Base-by-base conservation (phyloP, 2,329 filamentous ascomycete genomes). In the Verticillium alfalfae region DNA sequence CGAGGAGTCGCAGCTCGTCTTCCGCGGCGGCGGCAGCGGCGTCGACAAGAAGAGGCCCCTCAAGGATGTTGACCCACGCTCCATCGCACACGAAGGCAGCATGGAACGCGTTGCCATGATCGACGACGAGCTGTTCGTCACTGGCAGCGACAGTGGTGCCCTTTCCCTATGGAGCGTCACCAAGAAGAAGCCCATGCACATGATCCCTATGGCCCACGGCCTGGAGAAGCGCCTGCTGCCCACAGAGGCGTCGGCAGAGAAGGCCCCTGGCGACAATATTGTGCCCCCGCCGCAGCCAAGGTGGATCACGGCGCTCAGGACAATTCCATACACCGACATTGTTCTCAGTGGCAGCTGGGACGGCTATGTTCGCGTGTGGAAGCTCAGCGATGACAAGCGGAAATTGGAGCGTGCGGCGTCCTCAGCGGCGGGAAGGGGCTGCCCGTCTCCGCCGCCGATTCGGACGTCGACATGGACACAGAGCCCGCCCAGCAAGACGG, bases 341-440 rank as follows among this genome's bases (percentile, higher is more conserved):
- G 86, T 99, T 61, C 81, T 99, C 58, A 96, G 88, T 66, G 95
- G 94, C 37, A 97, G 92, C 75, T 99, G 94, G 93, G 95, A 96
- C 72, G 95, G 95, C 2, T 88, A 86, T 74, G 83, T 99, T 62
- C 84, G 94, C 58, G 89, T 89, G 5, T 99, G 95, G 95, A 87
- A 84, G 64, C 82, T 99, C 22, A 90, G 88, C 60, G 86, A 91
- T 52, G 94, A 97, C 73, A 95, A 93, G 77, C 86, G 86, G 73
- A 87, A 83, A 66, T 84, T 99, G 55, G 88, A 95, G 69, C 77
- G 0, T 75, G 92, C 8, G 93, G 92, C 1, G 81, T 86, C 1
- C 78, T 95, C 36, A 56, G 34, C n/a, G 54, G 54, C 54, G 45
- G 8, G n/a, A 52, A 52, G 45, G 45, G 22, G 9, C 4, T 31